Evolutionary conservation across 2,329 filamentous ascomycete genomes (phyloP), one percentile per base, ranked within the genome.

Genomic region (Neoascochyta sp.): DNA sequence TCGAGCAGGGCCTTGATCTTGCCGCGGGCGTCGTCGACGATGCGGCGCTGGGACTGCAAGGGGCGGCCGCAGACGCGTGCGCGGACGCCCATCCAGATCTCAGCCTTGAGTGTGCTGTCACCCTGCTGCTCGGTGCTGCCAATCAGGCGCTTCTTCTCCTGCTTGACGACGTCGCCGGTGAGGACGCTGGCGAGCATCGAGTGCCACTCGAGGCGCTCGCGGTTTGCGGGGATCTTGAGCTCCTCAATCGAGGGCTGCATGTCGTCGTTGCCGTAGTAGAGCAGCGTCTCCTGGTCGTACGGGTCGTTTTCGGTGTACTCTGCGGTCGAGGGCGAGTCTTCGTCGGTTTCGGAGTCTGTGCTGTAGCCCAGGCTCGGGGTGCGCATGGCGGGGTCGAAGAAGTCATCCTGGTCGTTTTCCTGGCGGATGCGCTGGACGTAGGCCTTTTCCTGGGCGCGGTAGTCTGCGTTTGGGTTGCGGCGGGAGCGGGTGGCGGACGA

Each of bases 141-240:
- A 46, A 93, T 92, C 53, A 98, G 65, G 24, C 92, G 80, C 63
- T 95, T 94, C 73, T 98, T 98, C 67, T 98, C 92, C 63, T 98
- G 92, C 52, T 87, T 86, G 35, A 98, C 90, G 7, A 98, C 92
- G 61, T 98, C 92, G 45, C 92, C 92, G 1, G 89, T 95, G 46
- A 98, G 69, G 4, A 98, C 92, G 9, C 90, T 93, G 37, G 90
- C 86, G 34, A 98, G 69, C 92, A 98, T 98, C 3, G 87, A 87
- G 65, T 98, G 89, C 92, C 92, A 98, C 65, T 98, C 92, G 14
- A 98, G 71, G 24, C 90, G 75, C 63, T 96, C 92, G 39, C 89
- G 76, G 55, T 89, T 95, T 42, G 81, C 80, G 1, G 88, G 85
- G 50, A 95, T 85, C 62, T 85, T 83, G 29, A 96, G 65, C 60